Evolutionary conservation across 2,329 filamentous ascomycete species (phyloP), one percentile per base, ranked within the genome.

Genomic region (Ophiostoma fasciatum): DNA sequence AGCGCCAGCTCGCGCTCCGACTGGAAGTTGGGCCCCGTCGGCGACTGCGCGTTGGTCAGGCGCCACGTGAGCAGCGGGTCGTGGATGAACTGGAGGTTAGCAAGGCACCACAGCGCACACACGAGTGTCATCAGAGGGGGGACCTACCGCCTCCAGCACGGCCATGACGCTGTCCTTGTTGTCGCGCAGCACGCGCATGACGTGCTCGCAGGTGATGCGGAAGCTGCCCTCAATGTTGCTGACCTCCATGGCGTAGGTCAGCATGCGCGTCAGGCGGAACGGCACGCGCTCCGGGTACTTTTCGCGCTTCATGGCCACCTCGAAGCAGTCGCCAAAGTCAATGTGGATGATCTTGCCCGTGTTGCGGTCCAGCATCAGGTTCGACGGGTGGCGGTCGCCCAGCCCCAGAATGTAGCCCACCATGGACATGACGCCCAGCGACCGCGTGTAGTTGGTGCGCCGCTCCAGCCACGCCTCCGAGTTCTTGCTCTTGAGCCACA

Each of bases 121-220:
- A 3, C n/a, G n/a, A n/a, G n/a, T n/a, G n/a, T n/a, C n/a, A n/a
- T n/a, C 15, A 19, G 19, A 15, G 23, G 30, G 11, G 7, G 12
- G 7, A 25, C 82, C 75, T 72, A 90, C 83, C 46, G 90, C 90
- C 71, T 99, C 90, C 38, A 98, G 64, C 15, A 99, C 90, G 21
- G 90, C 90, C 83, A 98, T 94, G 40, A 99, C 71, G 28, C 85
- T 94, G 62, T 98, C 90, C 60, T 98, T 98, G 59, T 98, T 98
- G 47, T 90, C 85, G 38, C 90, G 70, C 45, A 99, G 64, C 12
- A 99, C 87, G 42, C 90, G 75, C 90, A 99, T 99, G 34, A 94
- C 88, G 49, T 94, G 87, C 60, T 98, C 92, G 49, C 88, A 98
- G 6, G 90, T 96, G 39, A 94, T 96, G 42, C 92, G 77, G 68